Evolutionary conservation across 2,329 filamentous ascomycete genomes (phyloP), one percentile per base, ranked within the genome.

Genomic region (Fusarium newnesense): DNA sequence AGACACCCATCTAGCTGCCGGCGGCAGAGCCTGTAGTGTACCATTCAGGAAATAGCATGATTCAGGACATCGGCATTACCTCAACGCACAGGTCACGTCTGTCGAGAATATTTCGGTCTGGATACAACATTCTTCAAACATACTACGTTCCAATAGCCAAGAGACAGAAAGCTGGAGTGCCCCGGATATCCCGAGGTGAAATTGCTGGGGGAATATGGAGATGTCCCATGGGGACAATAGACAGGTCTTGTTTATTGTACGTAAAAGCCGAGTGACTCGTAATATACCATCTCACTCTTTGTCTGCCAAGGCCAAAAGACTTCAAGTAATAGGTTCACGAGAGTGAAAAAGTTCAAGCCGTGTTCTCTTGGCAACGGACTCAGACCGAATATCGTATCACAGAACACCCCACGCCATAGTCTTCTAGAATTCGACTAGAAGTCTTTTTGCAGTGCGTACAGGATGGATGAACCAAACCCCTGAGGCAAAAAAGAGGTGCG

Each of bases 391-490:
- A 69, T 73, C 46, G 59, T 47, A 43, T 60, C 44, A 64, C 36
- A 43, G 59, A 43, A 19, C 68, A 24, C 47, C 57, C 69, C 61
- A 59, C 58, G 65, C 34, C 32, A 28, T 28, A 46, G 53, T 59
- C 61, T 77, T 77, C 75, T 77, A 71, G 75, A 77, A 77, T 53
- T 69, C 58, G 62, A 67, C 70, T 73, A 75, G 74, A 77, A 77
- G 60, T 19, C 44, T 10, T 28, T 36, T 28, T 44, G 43, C 36
- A 26, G 53, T 67, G 34, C 26, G 37, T 32, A 16, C 30, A 52
- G 49, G n/a, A 52, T 36, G 49, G 24, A 24, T 24, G 24, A 26
- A 36, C 30, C 11, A 21, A 49, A 24, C 59, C 60, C 58, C 61
- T 66, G 66, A 64, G 57, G 64, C 49, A 57, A 47, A 40, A 36